These are phyloP conservation scores for Hansenula lynferdii DNA, from an alignment of 1,139 yeast species.

Conservation along the genomic window DNA sequence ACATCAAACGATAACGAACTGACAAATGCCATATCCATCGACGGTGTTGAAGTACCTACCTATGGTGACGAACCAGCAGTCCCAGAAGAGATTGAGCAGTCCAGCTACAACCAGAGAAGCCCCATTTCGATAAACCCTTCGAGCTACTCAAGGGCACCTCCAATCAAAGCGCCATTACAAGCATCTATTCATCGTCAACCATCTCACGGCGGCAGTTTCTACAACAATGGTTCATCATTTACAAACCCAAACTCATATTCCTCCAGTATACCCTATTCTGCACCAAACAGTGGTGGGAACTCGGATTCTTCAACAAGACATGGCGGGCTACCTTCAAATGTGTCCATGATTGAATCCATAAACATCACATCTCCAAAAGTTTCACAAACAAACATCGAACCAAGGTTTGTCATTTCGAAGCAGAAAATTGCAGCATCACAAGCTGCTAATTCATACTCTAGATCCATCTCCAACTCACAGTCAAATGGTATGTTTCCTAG, in stretches of 20 bases:
- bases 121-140: conserved; percentile 20
- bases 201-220: conserved; percentile 5
- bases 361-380: conserved; percentile 70
- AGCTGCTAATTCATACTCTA: conserved; percentile 15
- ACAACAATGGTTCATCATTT: conserved; percentile 11
- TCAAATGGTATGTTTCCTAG: conserved; percentile 15
- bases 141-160: conserved; percentile 20
- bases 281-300: conserved; percentile 37
- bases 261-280: conserved; percentile 65
- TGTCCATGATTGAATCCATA: conserved; percentile 46
- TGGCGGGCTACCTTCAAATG: conserved; percentile 48
- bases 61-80: conserved; percentile 6
- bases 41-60: conserved; percentile 22
- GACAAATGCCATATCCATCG: conserved; percentile 22
- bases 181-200: conserved; percentile 23
- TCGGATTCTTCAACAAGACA: conserved; percentile 36
- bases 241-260: conserved; percentile 40
- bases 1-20: conserved; percentile 13
- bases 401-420: conserved; percentile 67
- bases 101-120: conserved; percentile 15
- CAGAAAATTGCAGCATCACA: conserved; percentile 39
- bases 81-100: background rate
- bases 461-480: conserved; percentile 12
- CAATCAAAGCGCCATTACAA: conserved; percentile 23
- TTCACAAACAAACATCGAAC: conserved; percentile 46